Base-by-base conservation (phyloP, 164 flowering plant genomes). In the Chloranthus sessilifolius region DNA sequence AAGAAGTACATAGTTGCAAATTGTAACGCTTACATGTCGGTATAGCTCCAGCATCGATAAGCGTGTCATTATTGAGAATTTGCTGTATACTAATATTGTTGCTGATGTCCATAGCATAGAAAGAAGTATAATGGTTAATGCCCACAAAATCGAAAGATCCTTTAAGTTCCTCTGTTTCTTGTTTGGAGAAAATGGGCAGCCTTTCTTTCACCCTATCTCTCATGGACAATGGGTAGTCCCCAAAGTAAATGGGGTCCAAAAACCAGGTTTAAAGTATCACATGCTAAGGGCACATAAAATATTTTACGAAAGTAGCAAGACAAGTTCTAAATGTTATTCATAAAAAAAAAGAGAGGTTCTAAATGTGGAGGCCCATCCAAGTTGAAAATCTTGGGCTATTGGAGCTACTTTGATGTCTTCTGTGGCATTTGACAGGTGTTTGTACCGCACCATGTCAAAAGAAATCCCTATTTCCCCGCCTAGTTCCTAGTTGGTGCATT, bases 361-460 rank as follows among this genome's bases (percentile, higher is more conserved):
- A n/a, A n/a, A n/a, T n/a, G n/a, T n/a, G n/a, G n/a, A n/a, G n/a
- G n/a, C n/a, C 95, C 97, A 90, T 71, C 97, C 95, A 58, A 86
- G 63, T 60, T 84, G 87, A 75, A 82, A 90, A 52, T 75, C 95
- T 41, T 82, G 62, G 41, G 88, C 84, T 72, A 85, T 76, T 50
- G 77, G 67, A 29, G 78, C 85, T 40, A 85, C 85, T 46, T n/a
- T 27, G 55, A 49, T 68, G 55, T 90, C 97, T 66, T 78, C 85
- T 53, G 44, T 40, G 33, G 73, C 74, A 47, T 82, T 78, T 25
- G 94, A 79, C 53, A 73, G 66, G 47, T 95, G 71, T 64, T 86
- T 95, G 14, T 90, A 76, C 97, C 97, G 84, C 71, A 80, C 88
- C 59, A 88, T 83, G 48, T 90, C 97, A 22, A 87, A 77, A 12